Percentiles rank a stretch among this genome's conserved stretches.
Evolutionary conservation across 2,329 filamentous ascomycete genomes (phyloP).

Genomic region (Spiromastix sp.): DNA sequence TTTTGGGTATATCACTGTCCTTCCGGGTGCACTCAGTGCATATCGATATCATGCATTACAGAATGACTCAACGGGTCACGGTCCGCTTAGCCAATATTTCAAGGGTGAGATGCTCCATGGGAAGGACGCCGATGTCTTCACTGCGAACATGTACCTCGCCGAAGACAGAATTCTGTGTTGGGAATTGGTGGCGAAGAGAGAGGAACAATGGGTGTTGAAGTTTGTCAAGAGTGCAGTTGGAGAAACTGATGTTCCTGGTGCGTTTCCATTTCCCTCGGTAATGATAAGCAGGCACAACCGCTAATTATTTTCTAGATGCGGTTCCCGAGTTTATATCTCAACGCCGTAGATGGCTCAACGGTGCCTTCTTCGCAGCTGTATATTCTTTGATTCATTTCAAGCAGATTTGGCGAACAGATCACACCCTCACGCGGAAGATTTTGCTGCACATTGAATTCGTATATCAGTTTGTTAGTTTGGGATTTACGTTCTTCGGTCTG

Average conservation of each 20-base stretch:
- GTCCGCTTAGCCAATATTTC: conserved; percentile 95
- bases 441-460: conserved; percentile 90
- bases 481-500: conserved; percentile 96
- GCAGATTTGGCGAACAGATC: conserved; percentile 88
- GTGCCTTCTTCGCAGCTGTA: conserved; percentile 95
- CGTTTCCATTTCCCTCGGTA: conserved; percentile 14
- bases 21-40: conserved; percentile 88
- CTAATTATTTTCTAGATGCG: conserved; percentile 47
- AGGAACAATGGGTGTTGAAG: conserved; percentile 92
- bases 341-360: conserved; percentile 92
- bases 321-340: conserved; percentile 97
- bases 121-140: conserved; percentile 93
- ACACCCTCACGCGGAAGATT: conserved; percentile 78
- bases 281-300: conserved; percentile 18
- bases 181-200: conserved; percentile 90
- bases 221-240: conserved; percentile 95
- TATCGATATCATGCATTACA: conserved; percentile 94
- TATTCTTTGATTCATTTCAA: conserved; percentile 93
- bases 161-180: conserved; percentile 99
- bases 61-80: conserved; percentile 91
- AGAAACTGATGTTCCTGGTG: conserved; percentile 95
- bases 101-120: conserved; percentile 96
- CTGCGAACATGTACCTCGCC: conserved; percentile 97
- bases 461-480: conserved; percentile 83
- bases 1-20: conserved; percentile 95